phyloP scores from a whole-genome alignment of 345 rosid species.

The Eucalyptus tenuipes region DNA sequence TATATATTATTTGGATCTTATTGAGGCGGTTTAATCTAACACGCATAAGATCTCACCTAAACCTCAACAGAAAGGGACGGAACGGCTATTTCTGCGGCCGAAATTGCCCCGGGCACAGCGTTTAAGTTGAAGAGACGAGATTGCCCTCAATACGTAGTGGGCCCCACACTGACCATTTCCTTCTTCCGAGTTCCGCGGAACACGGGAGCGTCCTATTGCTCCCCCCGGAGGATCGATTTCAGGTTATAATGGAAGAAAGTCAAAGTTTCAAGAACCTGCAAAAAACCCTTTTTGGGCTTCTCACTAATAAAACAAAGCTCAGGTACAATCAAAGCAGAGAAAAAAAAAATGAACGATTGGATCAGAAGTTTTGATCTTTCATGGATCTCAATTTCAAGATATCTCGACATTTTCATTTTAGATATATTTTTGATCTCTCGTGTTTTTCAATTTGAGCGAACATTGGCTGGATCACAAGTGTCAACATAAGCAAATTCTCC shows the following conservation, averaged over 20 bases:
- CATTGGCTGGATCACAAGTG: too few species aligned
- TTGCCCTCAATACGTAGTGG: not conserved
- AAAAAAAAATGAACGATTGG: not conserved
- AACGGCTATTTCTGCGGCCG: not conserved
- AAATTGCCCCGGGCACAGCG: not conserved
- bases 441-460: not conserved
- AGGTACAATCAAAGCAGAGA: not conserved
- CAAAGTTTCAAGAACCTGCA: not conserved
- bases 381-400: not conserved
- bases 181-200: not conserved
- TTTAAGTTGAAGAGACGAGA: not conserved
- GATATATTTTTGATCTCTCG: rapidly evolving
- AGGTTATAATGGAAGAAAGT: not conserved
- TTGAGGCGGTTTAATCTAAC: not conserved
- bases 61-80: not conserved
- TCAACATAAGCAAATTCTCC: too few species aligned
- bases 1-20: not conserved
- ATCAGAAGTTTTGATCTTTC: not conserved
- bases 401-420: not conserved
- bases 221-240: not conserved
- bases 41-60: not conserved
- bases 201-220: not conserved
- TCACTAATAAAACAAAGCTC: not conserved
- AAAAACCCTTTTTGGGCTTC: not conserved
- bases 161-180: not conserved